Conservation (phyloP, 257 asterid species). For the Perilla frutescens region DNA sequence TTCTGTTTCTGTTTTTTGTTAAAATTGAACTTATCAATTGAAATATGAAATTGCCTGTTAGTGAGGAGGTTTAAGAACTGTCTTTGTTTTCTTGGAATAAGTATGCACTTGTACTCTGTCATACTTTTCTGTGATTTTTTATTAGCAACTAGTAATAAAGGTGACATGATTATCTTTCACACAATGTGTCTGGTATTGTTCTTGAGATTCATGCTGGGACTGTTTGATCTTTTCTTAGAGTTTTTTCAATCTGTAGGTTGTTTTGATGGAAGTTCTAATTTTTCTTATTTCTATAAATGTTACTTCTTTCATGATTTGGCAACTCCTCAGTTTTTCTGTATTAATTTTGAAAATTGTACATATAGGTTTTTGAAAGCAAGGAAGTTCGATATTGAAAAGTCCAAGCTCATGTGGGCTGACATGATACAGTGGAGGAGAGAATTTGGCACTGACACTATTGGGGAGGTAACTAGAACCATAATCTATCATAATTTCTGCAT, state of each 20-base stretch:
- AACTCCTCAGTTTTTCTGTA: slow-evolving; percentile 28
- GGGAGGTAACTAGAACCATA: slow-evolving; percentile 52
- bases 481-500: not conserved
- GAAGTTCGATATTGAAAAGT: slow-evolving; percentile 78
- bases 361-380: slow-evolving; percentile 95
- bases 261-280: slow-evolving; percentile 11
- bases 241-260: not conserved
- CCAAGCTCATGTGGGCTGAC: slow-evolving; percentile 98
- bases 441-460: slow-evolving; percentile 81
- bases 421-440: slow-evolving; percentile 98
- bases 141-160: not conserved
- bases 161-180: not conserved
- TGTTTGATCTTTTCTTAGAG: slow-evolving; percentile 14
- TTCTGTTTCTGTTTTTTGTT: slow-evolving; percentile 28
- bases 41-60: slow-evolving; percentile 10
- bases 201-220: not conserved
- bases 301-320: slow-evolving; percentile 29
- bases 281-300: slow-evolving; percentile 4
- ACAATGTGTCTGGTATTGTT: slow-evolving; percentile 4
- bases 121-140: not conserved
- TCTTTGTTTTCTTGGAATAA: not conserved
- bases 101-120: not conserved
- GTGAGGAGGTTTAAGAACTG: slow-evolving; percentile 14
- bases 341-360: slow-evolving; percentile 21
- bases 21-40: slow-evolving; percentile 11